Evolutionary conservation across 352 stramenopile genomes (phyloP), one percentile per base, ranked within the genome.

Genomic region (Globisporangium nodosum): DNA sequence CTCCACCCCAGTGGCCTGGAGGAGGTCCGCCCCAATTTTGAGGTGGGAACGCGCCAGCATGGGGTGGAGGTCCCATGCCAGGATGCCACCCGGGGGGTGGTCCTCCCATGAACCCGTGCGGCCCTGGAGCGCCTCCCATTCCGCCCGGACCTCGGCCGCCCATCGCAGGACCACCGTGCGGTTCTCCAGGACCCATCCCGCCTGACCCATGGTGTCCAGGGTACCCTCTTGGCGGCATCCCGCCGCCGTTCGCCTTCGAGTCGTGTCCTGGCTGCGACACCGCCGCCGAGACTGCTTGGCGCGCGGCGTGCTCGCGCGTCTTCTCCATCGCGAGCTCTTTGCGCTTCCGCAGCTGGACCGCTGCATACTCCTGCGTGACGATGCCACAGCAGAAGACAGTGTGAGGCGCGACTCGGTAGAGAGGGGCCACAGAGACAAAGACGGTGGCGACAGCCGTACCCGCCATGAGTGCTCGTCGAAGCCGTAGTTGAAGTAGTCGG

Each of bases 401-500:
- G 16, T 24, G 56, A 3, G 13, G 7, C 4, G 50, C 46, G n/a
- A 48, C 8, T 39, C 40, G 33, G 24, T 5, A 6, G n/a, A 16
- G 3, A 35, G 5, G 40, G 8, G 30, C 2, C 31, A 21, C 40
- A 15, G 6, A 0, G 45, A 49, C 6, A 24, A 13, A 15, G 9
- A 12, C 4, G 45, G 8, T 5, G 18, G 9, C 6, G 11, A 6
- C n/a, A 16, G 8, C 46, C 71, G 54, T 68, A 87, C 82, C 47
- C 74, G 63, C 84, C 84, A 94, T 54, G 80, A 90, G 49, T 92
- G 72, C 66, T 97, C 90, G 56, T 95, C 90, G 65, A 97, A 97
- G 15, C 89, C 90, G 58, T 97, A 97, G 70, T 97, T 97, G 58
- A 97, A 97, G 65, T 96, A 97, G 71, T 97, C 89, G 18, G 85